phyloP scores from a whole-genome alignment of 2,329 filamentous ascomycete species.

The Cordyceps tenuipes region DNA sequence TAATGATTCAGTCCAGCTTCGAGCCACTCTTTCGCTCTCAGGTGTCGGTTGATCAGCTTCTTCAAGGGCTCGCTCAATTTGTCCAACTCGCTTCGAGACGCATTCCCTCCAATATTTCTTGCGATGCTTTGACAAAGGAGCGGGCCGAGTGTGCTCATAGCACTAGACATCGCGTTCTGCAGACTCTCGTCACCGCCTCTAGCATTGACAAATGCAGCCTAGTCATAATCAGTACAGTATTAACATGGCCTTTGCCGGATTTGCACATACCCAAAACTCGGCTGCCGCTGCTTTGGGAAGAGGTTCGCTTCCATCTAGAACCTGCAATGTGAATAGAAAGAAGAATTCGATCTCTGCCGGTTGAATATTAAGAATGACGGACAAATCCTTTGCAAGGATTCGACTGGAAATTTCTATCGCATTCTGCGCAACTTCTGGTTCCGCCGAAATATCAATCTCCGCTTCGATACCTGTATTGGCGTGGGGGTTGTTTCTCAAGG shows the following conservation, averaged over 20 bases:
- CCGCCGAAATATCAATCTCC: conserved; percentile 53
- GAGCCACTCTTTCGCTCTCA: conserved; percentile 52
- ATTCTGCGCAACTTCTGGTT: conserved; percentile 64
- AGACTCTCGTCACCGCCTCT: not conserved
- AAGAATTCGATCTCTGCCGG: conserved; percentile 52
- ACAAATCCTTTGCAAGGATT: conserved; percentile 51
- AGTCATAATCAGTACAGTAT: not conserved
- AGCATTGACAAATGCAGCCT: conserved; percentile 13
- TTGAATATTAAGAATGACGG: conserved; percentile 52
- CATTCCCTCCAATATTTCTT: conserved; percentile 59
- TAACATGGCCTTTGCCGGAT: not conserved
- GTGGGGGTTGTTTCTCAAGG: conserved; percentile 27
- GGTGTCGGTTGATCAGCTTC: conserved; percentile 52
- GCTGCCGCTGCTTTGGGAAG: conserved; percentile 67
- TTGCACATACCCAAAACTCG: conserved; percentile 60
- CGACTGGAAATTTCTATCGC: conserved; percentile 64
- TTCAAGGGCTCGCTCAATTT: conserved; percentile 62
- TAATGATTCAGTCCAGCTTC: conserved; percentile 48
- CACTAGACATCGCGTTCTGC: conserved; percentile 32
- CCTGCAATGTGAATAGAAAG: conserved; percentile 63
- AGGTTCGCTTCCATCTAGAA: conserved; percentile 62
- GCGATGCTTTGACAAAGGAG: conserved; percentile 51
- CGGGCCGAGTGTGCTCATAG: conserved; percentile 53
- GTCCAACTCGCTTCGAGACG: conserved; percentile 63
- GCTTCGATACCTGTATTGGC: not conserved